Percentiles rank a stretch among this genome's conserved stretches.
Evolutionary conservation across 176 grass and related monocot species (phyloP).

Genomic region (Raddia guianensis): DNA sequence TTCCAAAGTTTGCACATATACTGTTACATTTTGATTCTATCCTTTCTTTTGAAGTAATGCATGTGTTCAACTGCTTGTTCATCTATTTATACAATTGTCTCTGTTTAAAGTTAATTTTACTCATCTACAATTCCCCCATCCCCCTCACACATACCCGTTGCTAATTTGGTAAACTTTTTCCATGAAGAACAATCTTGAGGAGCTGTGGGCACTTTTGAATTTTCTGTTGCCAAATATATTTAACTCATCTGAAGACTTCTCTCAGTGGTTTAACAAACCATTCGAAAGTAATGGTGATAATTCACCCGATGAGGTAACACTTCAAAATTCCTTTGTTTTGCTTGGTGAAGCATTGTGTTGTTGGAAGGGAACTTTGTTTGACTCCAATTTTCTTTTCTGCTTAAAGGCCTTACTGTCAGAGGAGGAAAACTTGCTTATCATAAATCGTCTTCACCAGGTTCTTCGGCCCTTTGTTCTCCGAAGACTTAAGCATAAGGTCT

Average conservation of each 20-base stretch:
- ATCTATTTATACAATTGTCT: conserved; percentile 24
- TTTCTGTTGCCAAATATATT: conserved; percentile 97
- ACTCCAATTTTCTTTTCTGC: conserved; percentile 22
- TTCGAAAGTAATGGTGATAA: conserved; percentile 88
- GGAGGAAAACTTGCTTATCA: conserved; percentile 99
- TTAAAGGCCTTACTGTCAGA: conserved; percentile 95
- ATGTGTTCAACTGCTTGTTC: conserved; percentile 16
- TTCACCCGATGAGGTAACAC: conserved; percentile 79
- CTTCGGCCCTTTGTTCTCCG: conserved; percentile 98
- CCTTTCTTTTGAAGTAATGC: conserved; percentile 39
- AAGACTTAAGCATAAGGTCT: conserved; percentile 99
- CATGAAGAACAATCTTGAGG: conserved; percentile 98
- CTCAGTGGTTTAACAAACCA: conserved; percentile 99
- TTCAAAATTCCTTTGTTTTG: conserved; percentile 36
- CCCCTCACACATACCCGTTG: not conserved
- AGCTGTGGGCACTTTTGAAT: conserved; percentile 98
- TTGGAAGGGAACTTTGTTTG: conserved; percentile 34
- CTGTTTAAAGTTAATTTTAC: conserved; percentile 27
- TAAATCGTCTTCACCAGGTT: conserved; percentile 99
- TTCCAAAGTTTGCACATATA: conserved; percentile 44
- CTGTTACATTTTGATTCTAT: conserved; percentile 11
- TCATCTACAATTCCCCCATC: not conserved
- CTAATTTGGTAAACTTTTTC: conserved; percentile 48
- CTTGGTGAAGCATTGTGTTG: not conserved
- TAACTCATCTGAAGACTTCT: conserved; percentile 99